phyloP scores from a whole-genome alignment of 176 grass and related monocot species.

The Triticum dicoccoides region DNA sequence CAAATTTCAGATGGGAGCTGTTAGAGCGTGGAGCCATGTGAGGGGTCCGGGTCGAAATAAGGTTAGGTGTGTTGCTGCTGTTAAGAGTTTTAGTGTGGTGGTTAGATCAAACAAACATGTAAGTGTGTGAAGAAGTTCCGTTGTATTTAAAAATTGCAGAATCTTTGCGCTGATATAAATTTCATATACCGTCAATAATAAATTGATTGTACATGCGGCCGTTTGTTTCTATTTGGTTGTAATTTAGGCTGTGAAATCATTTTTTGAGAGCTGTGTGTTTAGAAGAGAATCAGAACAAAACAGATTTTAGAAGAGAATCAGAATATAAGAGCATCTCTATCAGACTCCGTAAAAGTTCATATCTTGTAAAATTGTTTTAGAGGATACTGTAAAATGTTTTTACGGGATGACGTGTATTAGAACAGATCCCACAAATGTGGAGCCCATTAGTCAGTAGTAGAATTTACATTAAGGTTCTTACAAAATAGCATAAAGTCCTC shows the following conservation, averaged over 20 bases:
- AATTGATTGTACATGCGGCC: constrained; percentile 10
- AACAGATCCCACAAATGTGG: too few species aligned
- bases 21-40: constrained; percentile 62
- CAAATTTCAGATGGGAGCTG: constrained; percentile 87
- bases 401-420: too few species aligned
- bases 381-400: too few species aligned
- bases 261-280: background rate
- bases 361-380: too few species aligned
- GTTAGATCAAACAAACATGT: constrained; percentile 33
- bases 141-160: constrained; percentile 35
- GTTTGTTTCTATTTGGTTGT: background rate
- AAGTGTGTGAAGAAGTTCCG: background rate
- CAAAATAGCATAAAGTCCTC: too few species aligned
- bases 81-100: constrained; percentile 23
- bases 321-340: too few species aligned
- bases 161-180: constrained; percentile 25
- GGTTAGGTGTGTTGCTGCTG: constrained; percentile 4
- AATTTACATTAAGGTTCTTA: too few species aligned
- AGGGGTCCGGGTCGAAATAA: constrained; percentile 36
- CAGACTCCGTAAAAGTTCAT: too few species aligned
- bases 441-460: too few species aligned
- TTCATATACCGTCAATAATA: constrained; percentile 22
- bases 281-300: constrained; percentile 12
- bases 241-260: constrained; percentile 26
- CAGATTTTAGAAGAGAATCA: too few species aligned